Conservation (phyloP, 805 yeast genomes). For the Schwanniomyces pseudopolymorphus region DNA sequence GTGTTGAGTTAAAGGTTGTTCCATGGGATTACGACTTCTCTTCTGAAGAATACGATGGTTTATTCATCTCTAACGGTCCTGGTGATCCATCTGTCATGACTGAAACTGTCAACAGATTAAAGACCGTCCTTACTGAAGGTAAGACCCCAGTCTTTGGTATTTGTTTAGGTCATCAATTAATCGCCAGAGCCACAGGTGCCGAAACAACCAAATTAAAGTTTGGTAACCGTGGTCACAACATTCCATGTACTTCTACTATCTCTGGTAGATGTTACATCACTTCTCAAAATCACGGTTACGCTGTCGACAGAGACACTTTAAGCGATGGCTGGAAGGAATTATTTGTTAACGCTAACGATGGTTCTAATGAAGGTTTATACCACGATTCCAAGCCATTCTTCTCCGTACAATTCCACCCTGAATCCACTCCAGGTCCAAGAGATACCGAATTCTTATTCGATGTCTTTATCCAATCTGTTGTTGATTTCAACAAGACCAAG, state of each 20-base stretch:
- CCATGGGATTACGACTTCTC: slow-evolving; percentile 93
- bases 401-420: slow-evolving; percentile 99
- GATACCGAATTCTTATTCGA: slow-evolving; percentile 98
- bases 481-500: slow-evolving; percentile 59
- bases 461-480: slow-evolving; percentile 81
- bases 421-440: slow-evolving; percentile 98
- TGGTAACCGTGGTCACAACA: slow-evolving; percentile 99
- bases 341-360: slow-evolving; percentile 94
- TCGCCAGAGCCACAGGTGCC: slow-evolving; percentile 96
- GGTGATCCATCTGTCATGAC: slow-evolving; percentile 95
- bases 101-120: slow-evolving; percentile 60
- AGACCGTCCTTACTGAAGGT: slow-evolving; percentile 56
- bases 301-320: slow-evolving; percentile 83
- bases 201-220: slow-evolving; percentile 87
- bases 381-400: slow-evolving; percentile 84
- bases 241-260: slow-evolving; percentile 86
- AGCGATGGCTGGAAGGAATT: slow-evolving; percentile 85
- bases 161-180: slow-evolving; percentile 95
- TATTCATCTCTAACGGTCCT: slow-evolving; percentile 96
- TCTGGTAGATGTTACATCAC: slow-evolving; percentile 98
- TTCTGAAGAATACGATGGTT: slow-evolving; percentile 84
- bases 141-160: slow-evolving; percentile 95
- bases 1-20: slow-evolving; percentile 92
- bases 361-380: slow-evolving; percentile 97
- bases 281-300: slow-evolving; percentile 98